Evolutionary conservation across 2,329 filamentous ascomycete genomes (phyloP).

Genomic region (Raffaelea arxii): DNA sequence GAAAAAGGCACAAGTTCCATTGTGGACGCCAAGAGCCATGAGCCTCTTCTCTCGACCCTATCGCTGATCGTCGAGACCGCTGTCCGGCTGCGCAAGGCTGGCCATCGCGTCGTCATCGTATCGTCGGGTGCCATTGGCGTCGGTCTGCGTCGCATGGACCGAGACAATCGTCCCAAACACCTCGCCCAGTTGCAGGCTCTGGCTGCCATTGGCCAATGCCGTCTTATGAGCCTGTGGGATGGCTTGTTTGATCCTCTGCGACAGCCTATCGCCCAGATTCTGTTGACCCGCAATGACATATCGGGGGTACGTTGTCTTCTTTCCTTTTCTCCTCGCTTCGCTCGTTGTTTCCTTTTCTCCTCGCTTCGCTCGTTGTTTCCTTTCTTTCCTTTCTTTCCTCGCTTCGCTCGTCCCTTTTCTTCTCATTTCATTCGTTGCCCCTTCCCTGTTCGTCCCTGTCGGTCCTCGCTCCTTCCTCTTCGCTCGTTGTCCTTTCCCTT

Average conservation of each 20-base stretch:
- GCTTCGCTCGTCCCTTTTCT: neutral
- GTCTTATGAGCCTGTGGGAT: conserved; percentile 93
- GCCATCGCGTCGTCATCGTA: conserved; percentile 89
- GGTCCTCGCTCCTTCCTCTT: conserved; percentile 3
- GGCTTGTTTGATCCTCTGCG: conserved; percentile 78
- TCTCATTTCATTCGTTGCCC: neutral
- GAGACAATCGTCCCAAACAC: conserved; percentile 80
- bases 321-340: too few relatives aligned
- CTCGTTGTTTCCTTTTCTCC: neutral
- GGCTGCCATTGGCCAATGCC: conserved; percentile 91
- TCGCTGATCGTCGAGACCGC: conserved; percentile 92
- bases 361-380: neutral
- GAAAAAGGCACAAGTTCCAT: conserved; percentile 92
- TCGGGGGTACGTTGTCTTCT: conserved; percentile 64
- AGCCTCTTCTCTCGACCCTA: conserved; percentile 83
- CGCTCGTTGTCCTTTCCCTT: conserved; percentile 5
- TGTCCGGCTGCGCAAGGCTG: conserved; percentile 76
- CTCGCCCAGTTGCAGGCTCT: conserved; percentile 78
- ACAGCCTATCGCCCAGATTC: conserved; percentile 88
- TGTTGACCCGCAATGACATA: conserved; percentile 92
- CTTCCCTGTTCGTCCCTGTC: too few relatives aligned
- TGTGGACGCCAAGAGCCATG: conserved; percentile 89
- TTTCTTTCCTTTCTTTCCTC: neutral
- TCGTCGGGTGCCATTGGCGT: conserved; percentile 97
- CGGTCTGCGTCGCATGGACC: conserved; percentile 80